phyloP scores from a whole-genome alignment of 257 asterid species.

The Solanum dulcamara region DNA sequence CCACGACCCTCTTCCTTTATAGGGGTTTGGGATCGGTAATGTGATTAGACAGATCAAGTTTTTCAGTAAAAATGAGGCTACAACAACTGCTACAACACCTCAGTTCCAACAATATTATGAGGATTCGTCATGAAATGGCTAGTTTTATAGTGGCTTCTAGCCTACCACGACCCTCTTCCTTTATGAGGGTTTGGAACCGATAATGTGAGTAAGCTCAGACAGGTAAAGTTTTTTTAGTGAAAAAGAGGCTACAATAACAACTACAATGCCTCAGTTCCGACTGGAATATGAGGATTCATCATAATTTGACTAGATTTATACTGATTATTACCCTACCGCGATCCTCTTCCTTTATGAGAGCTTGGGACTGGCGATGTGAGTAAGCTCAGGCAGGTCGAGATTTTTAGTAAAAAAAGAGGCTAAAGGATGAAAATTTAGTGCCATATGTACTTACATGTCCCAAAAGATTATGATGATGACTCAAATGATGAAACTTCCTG shows the following conservation, averaged over 20 bases:
- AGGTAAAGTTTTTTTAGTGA: background rate
- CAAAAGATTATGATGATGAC: conserved; percentile 11
- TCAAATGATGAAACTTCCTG: conserved; percentile 1
- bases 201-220: background rate
- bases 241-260: background rate
- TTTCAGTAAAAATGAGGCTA: background rate
- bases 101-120: background rate
- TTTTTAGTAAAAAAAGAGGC: background rate
- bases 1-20: background rate
- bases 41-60: no score
- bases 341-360: background rate
- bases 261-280: background rate
- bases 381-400: background rate
- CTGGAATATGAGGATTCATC: background rate
- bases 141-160: background rate
- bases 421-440: background rate
- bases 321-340: background rate
- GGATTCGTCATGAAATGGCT: background rate
- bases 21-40: background rate
- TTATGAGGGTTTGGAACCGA: background rate
- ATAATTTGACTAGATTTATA: background rate
- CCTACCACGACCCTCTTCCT: background rate
- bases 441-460: conserved; percentile 9
- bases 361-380: background rate
- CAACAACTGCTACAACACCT: background rate